Evolutionary conservation across 495 filamentous ascomycete genomes (phyloP).

Genomic region (Bryoglossum gracile): DNA sequence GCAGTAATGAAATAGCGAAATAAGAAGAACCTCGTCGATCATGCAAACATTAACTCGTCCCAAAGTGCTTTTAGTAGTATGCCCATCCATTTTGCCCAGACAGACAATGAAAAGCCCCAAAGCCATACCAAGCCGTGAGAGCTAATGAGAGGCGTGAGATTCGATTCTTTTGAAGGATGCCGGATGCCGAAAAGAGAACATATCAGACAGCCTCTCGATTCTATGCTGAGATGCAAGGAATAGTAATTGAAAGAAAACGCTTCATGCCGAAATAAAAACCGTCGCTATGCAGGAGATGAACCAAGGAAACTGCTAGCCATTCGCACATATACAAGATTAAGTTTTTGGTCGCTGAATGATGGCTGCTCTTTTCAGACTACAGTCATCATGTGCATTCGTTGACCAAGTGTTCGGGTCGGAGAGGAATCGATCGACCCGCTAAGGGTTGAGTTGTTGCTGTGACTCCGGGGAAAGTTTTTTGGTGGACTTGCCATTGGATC

Average conservation of each 20-base stretch:
- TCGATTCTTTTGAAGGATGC: conserved; percentile 13
- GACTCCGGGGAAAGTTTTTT: conserved; percentile 40
- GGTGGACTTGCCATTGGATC: conserved; percentile 43
- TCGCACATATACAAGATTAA: conserved; percentile 21
- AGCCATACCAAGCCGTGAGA: conserved; percentile 2
- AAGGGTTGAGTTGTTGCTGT: conserved; percentile 43
- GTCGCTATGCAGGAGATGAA: conserved; percentile 25
- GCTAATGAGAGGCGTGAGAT: too few relatives aligned
- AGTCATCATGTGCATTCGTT: conserved; percentile 63
- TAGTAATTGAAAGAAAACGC: conserved; percentile 8
- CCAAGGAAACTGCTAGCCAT: conserved; percentile 2
- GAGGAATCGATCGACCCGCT: conserved; percentile 43
- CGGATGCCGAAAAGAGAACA: conserved; percentile 5
- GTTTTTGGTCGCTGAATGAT: conserved; percentile 1
- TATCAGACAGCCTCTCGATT: conserved; percentile 2
- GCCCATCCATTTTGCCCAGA: too few relatives aligned
- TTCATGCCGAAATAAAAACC: conserved; percentile 20
- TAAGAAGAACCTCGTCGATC: too few relatives aligned
- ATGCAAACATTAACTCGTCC: conserved; percentile 19
- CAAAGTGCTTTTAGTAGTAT: neutral
- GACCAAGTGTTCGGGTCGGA: conserved; percentile 40
- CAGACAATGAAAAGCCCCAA: neutral
- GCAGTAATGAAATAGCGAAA: too few relatives aligned
- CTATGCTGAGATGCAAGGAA: conserved; percentile 9
- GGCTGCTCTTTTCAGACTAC: conserved; percentile 39